A percentile compares a stretch with the other conserved stretches of the same genome.
phyloP scores from a whole-genome alignment of 495 filamentous ascomycete species.

The Bombardia bombarda region DNA sequence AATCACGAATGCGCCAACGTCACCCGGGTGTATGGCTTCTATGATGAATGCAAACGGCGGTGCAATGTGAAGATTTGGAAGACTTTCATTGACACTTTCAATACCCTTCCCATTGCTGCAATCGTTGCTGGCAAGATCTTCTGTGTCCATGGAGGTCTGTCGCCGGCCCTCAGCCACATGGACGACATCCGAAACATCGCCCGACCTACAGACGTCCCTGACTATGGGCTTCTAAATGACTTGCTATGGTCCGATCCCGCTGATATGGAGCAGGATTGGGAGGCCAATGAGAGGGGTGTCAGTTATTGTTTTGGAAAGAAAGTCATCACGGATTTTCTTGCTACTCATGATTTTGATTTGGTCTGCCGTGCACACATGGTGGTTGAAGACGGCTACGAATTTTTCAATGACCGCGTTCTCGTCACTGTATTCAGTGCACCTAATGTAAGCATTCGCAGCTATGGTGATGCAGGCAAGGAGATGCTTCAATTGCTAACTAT shows the following conservation, averaged over 20 bases:
- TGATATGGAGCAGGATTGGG: slow-evolving; percentile 97
- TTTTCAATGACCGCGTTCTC: slow-evolving; percentile 90
- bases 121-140: slow-evolving; percentile 99
- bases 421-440: slow-evolving; percentile 98
- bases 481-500: no score
- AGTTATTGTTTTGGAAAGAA: slow-evolving; percentile 99
- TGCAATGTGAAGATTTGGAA: slow-evolving; percentile 99
- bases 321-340: slow-evolving; percentile 94
- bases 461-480: no score
- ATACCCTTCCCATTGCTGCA: slow-evolving; percentile 87
- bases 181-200: slow-evolving; percentile 96
- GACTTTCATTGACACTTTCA: slow-evolving; percentile 97
- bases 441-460: slow-evolving; percentile 76
- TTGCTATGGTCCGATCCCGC: slow-evolving; percentile 97
- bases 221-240: slow-evolving; percentile 95
- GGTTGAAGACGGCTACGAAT: slow-evolving; percentile 98
- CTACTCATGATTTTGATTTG: slow-evolving; percentile 91
- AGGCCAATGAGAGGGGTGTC: slow-evolving; percentile 92
- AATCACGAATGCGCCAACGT: slow-evolving; percentile 99
- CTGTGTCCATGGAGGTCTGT: slow-evolving; percentile 95
- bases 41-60: slow-evolving; percentile 96
- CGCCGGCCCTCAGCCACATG: slow-evolving; percentile 89
- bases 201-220: slow-evolving; percentile 92
- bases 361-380: slow-evolving; percentile 99
- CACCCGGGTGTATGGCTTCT: slow-evolving; percentile 96